Percentiles rank a stretch among this genome's conserved stretches.
These are phyloP conservation scores for Cercospora zeina DNA, from an alignment of 2,329 filamentous ascomycete species.

Conservation along the genomic window DNA sequence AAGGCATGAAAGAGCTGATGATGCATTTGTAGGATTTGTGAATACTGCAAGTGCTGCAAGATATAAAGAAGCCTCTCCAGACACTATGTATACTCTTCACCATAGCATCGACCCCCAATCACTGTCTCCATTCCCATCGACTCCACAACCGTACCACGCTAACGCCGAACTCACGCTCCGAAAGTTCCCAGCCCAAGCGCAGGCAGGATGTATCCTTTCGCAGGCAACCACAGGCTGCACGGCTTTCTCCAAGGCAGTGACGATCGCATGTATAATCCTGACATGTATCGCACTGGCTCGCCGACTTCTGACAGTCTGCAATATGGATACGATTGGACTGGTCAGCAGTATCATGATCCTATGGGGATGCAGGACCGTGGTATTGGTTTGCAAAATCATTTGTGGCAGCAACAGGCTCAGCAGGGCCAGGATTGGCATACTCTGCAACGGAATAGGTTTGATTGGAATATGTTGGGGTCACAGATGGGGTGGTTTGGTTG, in stretches of 20 bases:
- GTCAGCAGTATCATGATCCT: neutral
- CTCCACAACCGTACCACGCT: neutral
- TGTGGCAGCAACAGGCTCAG: slow-evolving; percentile 5
- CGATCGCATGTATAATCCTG: neutral
- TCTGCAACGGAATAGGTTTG: neutral
- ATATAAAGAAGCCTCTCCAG: neutral
- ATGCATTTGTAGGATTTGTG: neutral
- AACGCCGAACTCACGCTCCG: neutral
- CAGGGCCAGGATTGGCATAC: neutral
- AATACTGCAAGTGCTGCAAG: neutral
- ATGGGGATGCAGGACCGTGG: neutral
- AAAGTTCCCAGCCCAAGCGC: neutral
- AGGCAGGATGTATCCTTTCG: neutral
- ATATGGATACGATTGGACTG: neutral
- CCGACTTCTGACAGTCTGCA: neutral
- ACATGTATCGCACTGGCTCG: slow-evolving; percentile 4
- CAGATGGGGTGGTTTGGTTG: neutral
- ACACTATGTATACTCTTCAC: neutral
- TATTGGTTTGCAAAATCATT: neutral
- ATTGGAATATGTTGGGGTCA: neutral
- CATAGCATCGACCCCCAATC: neutral
- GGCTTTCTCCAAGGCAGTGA: neutral
- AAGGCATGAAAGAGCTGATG: neutral
- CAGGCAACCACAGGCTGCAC: neutral
- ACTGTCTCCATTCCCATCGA: neutral